Conservation (phyloP, 192 early-diverging fungal genomes). For the Coemansia sp. region DNA sequence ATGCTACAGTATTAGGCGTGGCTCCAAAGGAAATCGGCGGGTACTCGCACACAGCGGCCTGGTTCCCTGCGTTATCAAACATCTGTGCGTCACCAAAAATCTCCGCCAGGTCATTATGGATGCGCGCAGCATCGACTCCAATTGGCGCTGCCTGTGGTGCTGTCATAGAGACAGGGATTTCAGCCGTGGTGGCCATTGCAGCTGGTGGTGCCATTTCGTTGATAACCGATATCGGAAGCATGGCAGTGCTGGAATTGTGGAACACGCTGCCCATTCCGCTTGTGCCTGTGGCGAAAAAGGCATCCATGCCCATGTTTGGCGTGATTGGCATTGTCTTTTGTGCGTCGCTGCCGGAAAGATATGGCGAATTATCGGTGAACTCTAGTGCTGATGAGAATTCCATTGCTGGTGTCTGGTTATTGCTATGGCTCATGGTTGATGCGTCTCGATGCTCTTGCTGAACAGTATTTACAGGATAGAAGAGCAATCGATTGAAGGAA, state of each 20-base stretch:
- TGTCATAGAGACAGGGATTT: not conserved
- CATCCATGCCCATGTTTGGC: slow-evolving; percentile 26
- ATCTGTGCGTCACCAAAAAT: slow-evolving; percentile 4
- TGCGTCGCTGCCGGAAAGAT: slow-evolving; percentile 7
- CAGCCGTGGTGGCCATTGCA: not conserved
- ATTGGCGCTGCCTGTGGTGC: not conserved
- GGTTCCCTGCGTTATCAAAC: not conserved
- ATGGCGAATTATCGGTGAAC: slow-evolving; percentile 4
- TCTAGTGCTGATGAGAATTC: not conserved
- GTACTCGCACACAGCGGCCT: not conserved
- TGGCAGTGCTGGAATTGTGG: slow-evolving; percentile 1
- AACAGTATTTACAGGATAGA: not conserved
- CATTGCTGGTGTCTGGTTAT: slow-evolving; percentile 3
- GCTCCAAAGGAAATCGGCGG: slow-evolving; percentile 2
- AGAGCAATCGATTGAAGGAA: not conserved
- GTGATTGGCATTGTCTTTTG: slow-evolving; percentile 24
- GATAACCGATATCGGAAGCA: not conserved
- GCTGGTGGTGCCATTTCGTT: not conserved
- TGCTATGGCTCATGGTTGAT: slow-evolving; percentile 2
- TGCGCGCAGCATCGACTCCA: not conserved
- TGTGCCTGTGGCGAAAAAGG: slow-evolving; percentile 10
- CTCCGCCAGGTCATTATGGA: not conserved
- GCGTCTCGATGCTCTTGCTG: not conserved
- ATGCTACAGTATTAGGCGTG: not conserved
- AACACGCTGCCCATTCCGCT: slow-evolving; percentile 1